These are phyloP conservation scores for Trichoderma koningiopsis DNA, from an alignment of 2,329 filamentous ascomycete species.

Conservation along the genomic window DNA sequence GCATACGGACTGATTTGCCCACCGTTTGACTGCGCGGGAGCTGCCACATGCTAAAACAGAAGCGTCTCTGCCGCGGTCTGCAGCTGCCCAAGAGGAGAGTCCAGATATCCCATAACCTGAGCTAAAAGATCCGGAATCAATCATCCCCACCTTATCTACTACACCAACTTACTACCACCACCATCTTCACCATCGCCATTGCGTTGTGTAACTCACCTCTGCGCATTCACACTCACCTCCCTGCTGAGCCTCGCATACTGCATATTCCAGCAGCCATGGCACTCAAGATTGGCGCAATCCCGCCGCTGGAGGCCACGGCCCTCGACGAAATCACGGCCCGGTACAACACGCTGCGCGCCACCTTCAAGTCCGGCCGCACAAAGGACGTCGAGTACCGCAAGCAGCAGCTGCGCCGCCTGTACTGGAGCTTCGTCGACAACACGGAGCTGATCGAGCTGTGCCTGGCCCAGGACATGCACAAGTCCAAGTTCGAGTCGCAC, in stretches of 20 bases:
- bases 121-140: not conserved
- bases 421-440: conserved; percentile 88
- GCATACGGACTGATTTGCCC: not conserved
- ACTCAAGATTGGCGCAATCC: conserved; percentile 43
- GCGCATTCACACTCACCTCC: not conserved
- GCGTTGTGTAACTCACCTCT: not conserved
- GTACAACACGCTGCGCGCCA: conserved; percentile 62
- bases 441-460: conserved; percentile 72
- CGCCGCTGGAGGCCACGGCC: conserved; percentile 60
- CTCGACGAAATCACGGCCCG: conserved; percentile 66
- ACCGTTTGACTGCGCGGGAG: not conserved
- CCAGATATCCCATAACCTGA: not conserved
- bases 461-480: conserved; percentile 75
- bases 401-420: conserved; percentile 87
- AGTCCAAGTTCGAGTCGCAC: conserved; percentile 73
- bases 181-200: not conserved
- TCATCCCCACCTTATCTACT: not conserved
- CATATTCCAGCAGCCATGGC: conserved; percentile 41
- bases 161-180: not conserved
- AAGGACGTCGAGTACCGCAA: conserved; percentile 80
- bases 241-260: not conserved
- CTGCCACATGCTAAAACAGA: not conserved
- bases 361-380: conserved; percentile 80
- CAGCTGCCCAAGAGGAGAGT: not conserved
- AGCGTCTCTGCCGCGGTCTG: not conserved